phyloP scores from a whole-genome alignment of 202 grass and related monocot genomes.

The Carex arenaria region DNA sequence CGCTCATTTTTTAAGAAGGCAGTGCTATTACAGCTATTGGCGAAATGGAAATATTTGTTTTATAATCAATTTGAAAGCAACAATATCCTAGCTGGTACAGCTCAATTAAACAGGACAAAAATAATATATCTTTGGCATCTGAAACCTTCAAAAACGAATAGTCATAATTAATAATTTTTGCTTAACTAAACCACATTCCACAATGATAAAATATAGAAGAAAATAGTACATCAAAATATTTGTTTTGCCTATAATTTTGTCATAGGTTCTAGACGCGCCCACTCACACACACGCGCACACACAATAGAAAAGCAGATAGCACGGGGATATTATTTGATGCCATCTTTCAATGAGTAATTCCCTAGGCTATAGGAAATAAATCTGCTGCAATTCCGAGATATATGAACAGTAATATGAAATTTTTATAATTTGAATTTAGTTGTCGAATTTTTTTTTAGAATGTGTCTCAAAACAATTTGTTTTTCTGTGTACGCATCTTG shows the following conservation, averaged over 20 bases:
- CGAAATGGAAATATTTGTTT: background rate
- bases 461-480: too few species aligned
- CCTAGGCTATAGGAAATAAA: background rate
- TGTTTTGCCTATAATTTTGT: background rate
- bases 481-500: too few species aligned
- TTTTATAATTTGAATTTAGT: too few species aligned
- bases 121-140: slow-evolving; percentile 10
- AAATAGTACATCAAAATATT: background rate
- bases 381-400: too few species aligned
- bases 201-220: background rate
- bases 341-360: background rate
- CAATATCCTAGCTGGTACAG: slow-evolving; percentile 20
- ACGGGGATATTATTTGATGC: background rate
- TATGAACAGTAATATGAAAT: too few species aligned
- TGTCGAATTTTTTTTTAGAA: too few species aligned
- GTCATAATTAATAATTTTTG: background rate
- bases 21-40: background rate
- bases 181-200: background rate
- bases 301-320: background rate
- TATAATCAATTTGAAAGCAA: background rate
- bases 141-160: slow-evolving; percentile 6
- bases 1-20: background rate
- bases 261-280: background rate
- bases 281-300: background rate
- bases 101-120: slow-evolving; percentile 9